Conservation (phyloP, 345 rosid species). For the Salix exigua region DNA sequence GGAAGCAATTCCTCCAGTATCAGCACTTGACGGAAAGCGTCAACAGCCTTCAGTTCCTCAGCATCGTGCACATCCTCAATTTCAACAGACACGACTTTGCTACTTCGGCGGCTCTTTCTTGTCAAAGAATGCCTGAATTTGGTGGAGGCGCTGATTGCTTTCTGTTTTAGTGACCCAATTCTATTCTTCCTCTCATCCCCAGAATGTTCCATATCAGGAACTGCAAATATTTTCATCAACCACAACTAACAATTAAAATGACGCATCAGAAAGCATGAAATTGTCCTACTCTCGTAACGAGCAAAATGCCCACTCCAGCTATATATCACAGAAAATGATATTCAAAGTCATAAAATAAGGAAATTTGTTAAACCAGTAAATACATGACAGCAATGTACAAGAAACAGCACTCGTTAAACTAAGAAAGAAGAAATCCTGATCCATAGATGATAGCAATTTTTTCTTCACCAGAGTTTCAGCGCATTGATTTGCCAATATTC, state of each 20-base stretch:
- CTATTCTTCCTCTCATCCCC: conserved; percentile 53
- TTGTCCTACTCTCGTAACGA: neutral
- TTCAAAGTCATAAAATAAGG: neutral
- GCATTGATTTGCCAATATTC: neutral
- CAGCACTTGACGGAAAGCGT: conserved; percentile 75
- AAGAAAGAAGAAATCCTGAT: neutral
- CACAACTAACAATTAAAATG: neutral
- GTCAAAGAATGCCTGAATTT: conserved; percentile 70
- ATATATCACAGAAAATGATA: neutral
- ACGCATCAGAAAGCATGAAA: neutral
- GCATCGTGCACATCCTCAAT: conserved; percentile 72
- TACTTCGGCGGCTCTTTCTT: conserved; percentile 62
- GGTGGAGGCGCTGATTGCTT: conserved; percentile 59
- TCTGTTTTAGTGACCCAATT: conserved; percentile 67
- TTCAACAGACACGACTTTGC: conserved; percentile 62
- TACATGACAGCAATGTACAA: neutral
- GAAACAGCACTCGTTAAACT: neutral
- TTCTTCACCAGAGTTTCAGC: neutral
- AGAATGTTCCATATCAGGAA: conserved; percentile 30
- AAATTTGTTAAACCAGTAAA: neutral
- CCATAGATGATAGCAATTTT: neutral
- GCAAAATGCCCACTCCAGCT: neutral
- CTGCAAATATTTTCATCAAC: neutral
- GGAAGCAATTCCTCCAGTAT: conserved; percentile 77
- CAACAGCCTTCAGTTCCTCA: conserved; percentile 72